phyloP scores from a whole-genome alignment of 2,329 filamentous ascomycete genomes.

The Diaporthe batatas region DNA sequence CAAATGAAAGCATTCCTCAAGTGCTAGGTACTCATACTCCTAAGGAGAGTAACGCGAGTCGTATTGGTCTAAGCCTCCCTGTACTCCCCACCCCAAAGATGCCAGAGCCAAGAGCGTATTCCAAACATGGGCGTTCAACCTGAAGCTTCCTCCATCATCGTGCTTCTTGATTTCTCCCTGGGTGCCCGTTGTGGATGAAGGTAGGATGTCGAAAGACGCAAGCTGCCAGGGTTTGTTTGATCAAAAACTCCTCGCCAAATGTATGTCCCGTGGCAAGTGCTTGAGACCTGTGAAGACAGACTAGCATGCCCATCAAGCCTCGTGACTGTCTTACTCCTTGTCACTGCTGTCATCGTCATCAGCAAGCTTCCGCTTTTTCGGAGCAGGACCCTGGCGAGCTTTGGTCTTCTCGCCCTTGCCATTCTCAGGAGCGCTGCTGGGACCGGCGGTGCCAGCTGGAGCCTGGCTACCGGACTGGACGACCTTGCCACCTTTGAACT shows the following conservation, averaged over 20 bases:
- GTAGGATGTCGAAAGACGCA: too few species aligned
- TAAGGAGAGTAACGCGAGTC: neutral
- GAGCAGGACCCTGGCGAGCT: neutral
- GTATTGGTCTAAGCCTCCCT: neutral
- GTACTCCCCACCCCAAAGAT: neutral
- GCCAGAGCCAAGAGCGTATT: neutral
- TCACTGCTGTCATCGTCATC: neutral
- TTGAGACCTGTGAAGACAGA: neutral
- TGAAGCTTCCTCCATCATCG: neutral
- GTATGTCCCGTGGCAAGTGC: neutral
- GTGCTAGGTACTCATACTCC: neutral
- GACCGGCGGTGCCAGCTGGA: neutral
- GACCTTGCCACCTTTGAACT: conserved; percentile 31
- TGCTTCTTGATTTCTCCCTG: neutral
- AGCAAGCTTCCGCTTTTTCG: conserved; percentile 34
- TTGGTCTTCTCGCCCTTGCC: neutral
- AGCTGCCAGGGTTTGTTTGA: neutral
- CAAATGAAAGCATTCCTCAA: neutral
- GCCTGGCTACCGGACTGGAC: neutral
- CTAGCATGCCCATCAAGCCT: neutral
- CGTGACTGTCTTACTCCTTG: neutral
- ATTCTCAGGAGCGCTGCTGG: neutral
- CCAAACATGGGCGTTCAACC: neutral
- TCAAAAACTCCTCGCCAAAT: neutral
- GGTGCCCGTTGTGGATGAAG: too few species aligned